Evolutionary conservation across 2,329 filamentous ascomycete genomes (phyloP).

Genomic region (Hymenoscyphus infarciens): DNA sequence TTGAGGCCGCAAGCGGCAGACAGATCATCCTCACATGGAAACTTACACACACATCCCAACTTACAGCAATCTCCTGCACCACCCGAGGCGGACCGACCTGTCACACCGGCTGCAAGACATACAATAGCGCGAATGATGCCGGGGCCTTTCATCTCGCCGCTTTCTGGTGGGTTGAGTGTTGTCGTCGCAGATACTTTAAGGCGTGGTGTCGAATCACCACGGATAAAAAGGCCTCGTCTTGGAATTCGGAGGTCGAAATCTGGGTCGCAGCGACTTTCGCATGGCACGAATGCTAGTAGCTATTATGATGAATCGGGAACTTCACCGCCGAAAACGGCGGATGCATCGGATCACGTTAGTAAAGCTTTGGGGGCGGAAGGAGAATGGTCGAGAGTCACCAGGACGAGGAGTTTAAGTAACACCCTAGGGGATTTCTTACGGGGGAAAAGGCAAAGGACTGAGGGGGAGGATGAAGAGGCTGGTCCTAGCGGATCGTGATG

Average conservation of each 20-base stretch:
- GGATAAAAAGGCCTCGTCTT: conserved; percentile 33
- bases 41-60: conserved; percentile 31
- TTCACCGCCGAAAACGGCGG: conserved; percentile 16
- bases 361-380: conserved; percentile 24
- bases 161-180: conserved; percentile 57
- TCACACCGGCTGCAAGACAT: conserved; percentile 41
- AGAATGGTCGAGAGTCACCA: conserved; percentile 22
- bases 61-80: conserved; percentile 33
- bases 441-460: conserved; percentile 22
- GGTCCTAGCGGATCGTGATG: conserved; percentile 30
- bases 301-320: conserved; percentile 22
- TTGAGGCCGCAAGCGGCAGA: conserved; percentile 24
- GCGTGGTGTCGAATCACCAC: conserved; percentile 47
- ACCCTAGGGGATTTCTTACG: conserved; percentile 31
- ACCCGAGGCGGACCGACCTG: conserved; percentile 38
- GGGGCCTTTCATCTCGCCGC: conserved; percentile 55
- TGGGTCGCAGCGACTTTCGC: conserved; percentile 25
- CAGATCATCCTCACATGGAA: conserved; percentile 28
- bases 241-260: conserved; percentile 30
- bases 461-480: conserved; percentile 28
- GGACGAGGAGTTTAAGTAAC: conserved; percentile 33
- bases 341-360: conserved; percentile 16
- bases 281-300: conserved; percentile 14
- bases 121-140: conserved; percentile 52
- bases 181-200: conserved; percentile 63